Evolutionary conservation across 139 green algal species (phyloP).

Genomic region (Edaphochlamys debaryana): DNA sequence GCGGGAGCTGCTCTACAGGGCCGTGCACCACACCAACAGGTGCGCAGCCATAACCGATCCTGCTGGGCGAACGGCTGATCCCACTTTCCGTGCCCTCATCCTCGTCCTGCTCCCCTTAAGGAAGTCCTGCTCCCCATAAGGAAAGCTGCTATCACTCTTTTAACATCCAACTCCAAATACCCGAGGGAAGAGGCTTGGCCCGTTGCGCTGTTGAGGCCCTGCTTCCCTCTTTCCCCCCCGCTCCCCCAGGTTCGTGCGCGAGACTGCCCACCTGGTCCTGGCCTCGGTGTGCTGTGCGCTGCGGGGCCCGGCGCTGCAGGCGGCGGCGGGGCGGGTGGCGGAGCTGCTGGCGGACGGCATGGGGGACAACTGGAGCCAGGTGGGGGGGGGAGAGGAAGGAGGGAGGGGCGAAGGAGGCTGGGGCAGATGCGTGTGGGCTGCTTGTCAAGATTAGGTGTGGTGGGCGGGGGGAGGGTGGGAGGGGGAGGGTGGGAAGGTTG

Average conservation of each 20-base stretch:
- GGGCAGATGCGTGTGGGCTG: no score
- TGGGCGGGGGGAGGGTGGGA: no score
- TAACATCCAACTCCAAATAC: no score
- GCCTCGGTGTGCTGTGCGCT: conserved; percentile 68
- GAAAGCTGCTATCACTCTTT: no score
- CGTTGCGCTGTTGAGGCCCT: no score
- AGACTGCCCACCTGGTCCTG: conserved; percentile 77
- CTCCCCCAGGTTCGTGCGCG: conserved; percentile 88
- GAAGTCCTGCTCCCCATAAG: no score
- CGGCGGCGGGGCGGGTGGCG: conserved; percentile 42
- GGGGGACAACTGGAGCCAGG: conserved; percentile 95
- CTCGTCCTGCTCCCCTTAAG: no score
- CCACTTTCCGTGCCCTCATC: neutral
- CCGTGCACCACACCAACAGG: conserved; percentile 83
- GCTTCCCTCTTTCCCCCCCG: no score
- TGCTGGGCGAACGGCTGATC: neutral
- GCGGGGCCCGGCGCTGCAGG: conserved; percentile 41
- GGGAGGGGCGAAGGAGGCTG: neutral
- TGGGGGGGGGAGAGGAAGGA: conserved; percentile 28
- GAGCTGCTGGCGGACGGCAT: conserved; percentile 74
- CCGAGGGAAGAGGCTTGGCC: no score
- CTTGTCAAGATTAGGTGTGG: no score
- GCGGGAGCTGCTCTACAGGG: conserved; percentile 54
- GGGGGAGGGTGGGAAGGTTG: no score
- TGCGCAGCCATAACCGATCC: neutral